Evolutionary conservation across 2,329 filamentous ascomycete species (phyloP).

Genomic region (Sphaerulina musiva): DNA sequence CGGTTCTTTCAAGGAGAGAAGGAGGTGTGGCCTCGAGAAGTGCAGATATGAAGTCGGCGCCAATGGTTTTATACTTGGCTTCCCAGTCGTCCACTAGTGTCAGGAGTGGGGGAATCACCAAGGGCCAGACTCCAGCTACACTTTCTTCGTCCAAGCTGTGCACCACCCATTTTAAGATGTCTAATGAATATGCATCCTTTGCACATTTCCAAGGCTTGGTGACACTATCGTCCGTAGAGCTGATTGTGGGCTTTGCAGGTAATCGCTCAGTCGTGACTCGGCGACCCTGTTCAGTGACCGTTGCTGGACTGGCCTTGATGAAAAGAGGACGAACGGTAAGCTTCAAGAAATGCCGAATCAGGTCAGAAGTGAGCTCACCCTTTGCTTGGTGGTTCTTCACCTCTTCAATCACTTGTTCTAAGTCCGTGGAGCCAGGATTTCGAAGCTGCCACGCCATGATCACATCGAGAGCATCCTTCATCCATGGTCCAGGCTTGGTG

Average conservation of each 20-base stretch:
- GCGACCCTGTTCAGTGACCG: conserved; percentile 53
- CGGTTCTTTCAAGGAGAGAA: conserved; percentile 53
- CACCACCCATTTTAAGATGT: conserved; percentile 58
- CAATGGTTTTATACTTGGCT: conserved; percentile 48
- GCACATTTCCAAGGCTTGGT: conserved; percentile 57
- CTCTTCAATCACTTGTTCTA: conserved; percentile 41
- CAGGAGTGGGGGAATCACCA: conserved; percentile 63
- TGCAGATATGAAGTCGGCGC: conserved; percentile 48
- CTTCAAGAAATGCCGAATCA: conserved; percentile 53
- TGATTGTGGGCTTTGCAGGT: conserved; percentile 33
- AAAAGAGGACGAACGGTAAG: conserved; percentile 63
- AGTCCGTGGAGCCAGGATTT: conserved; percentile 61
- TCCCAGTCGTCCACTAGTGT: conserved; percentile 61
- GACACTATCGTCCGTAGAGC: conserved; percentile 37
- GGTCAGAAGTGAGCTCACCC: conserved; percentile 46
- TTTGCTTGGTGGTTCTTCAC: conserved; percentile 35
- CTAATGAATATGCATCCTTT: conserved; percentile 45
- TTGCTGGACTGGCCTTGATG: conserved; percentile 48
- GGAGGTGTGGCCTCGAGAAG: conserved; percentile 53
- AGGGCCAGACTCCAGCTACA: conserved; percentile 56
- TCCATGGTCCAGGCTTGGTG: conserved; percentile 73
- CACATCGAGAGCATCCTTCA: conserved; percentile 69
- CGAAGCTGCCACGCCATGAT: conserved; percentile 85
- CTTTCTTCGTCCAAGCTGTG: conserved; percentile 44
- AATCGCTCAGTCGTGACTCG: conserved; percentile 45